Evolutionary conservation across 2,329 filamentous ascomycete genomes (phyloP).

Genomic region (Pseudocercospora pini-densiflorae): DNA sequence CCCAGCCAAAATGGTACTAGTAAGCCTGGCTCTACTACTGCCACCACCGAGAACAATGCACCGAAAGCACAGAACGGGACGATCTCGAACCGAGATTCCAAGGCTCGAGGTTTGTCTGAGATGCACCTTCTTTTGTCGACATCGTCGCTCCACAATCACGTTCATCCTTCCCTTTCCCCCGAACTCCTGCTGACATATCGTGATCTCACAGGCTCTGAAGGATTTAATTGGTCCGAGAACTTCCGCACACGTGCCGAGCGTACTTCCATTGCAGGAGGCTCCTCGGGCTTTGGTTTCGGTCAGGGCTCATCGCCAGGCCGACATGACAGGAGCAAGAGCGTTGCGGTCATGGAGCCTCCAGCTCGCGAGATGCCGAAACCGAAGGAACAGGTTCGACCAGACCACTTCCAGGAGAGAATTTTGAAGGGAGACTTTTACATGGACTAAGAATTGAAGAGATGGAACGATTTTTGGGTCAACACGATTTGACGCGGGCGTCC

Average conservation of each 20-base stretch:
- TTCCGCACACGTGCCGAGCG: conserved; percentile 90
- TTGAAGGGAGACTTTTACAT: conserved; percentile 98
- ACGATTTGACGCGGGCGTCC: not conserved
- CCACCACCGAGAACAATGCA: conserved; percentile 26
- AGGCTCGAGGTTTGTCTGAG: conserved; percentile 63
- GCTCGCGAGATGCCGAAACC: conserved; percentile 53
- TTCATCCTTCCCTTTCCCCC: not conserved
- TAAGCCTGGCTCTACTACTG: conserved; percentile 38
- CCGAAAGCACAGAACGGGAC: conserved; percentile 43
- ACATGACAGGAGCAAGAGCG: conserved; percentile 73
- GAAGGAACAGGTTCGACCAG: conserved; percentile 68
- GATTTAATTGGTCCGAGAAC: conserved; percentile 97
- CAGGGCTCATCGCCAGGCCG: conserved; percentile 35
- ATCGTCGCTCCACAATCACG: conserved; percentile 29
- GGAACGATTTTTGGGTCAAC: not conserved
- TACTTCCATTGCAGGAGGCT: conserved; percentile 60
- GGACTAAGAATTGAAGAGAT: conserved; percentile 56
- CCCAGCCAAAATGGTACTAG: conserved; percentile 39
- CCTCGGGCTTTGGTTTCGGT: conserved; percentile 48
- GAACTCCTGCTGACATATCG: conserved; percentile 47
- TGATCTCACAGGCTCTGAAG: conserved; percentile 69
- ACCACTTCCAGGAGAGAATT: conserved; percentile 95
- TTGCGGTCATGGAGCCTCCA: conserved; percentile 65
- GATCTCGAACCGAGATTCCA: conserved; percentile 57
- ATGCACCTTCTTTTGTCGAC: conserved; percentile 25